These are phyloP conservation scores for Aphanomyces cochlioides DNA, from an alignment of 352 stramenopile genomes.

Conservation along the genomic window DNA sequence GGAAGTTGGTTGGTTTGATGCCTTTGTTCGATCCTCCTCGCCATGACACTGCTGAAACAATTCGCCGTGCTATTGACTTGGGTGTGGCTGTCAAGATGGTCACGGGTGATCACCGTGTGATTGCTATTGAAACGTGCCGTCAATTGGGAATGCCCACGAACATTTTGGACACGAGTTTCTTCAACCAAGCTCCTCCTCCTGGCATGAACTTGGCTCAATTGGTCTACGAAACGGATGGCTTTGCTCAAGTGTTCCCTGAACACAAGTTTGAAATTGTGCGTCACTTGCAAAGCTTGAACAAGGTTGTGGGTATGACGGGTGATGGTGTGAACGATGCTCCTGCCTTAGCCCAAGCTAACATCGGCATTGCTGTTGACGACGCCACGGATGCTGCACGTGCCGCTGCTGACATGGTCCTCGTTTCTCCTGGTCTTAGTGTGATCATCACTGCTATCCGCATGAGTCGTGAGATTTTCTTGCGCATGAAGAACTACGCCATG, in stretches of 20 bases:
- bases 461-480: conserved; percentile 51
- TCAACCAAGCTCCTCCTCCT: conserved; percentile 62
- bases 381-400: conserved; percentile 61
- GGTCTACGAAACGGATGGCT: conserved; percentile 91
- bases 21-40: conserved; percentile 92
- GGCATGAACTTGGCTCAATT: conserved; percentile 68
- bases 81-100: conserved; percentile 95
- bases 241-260: conserved; percentile 90
- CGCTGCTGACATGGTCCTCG: conserved; percentile 62
- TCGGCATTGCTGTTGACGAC: conserved; percentile 85
- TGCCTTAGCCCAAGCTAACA: conserved; percentile 83
- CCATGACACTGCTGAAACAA: conserved; percentile 89
- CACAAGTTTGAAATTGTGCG: conserved; percentile 92
- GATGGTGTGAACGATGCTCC: conserved; percentile 92
- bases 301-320: conserved; percentile 78
- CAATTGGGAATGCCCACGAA: conserved; percentile 86
- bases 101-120: conserved; percentile 91
- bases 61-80: conserved; percentile 84
- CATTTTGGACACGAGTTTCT: conserved; percentile 77
- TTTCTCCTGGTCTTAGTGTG: conserved; percentile 44
- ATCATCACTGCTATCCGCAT: conserved; percentile 63
- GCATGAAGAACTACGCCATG: conserved; percentile 63
- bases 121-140: conserved; percentile 90
- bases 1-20: conserved; percentile 90
- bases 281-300: conserved; percentile 81